Evolutionary conservation across 164 flowering plant species (phyloP).

Genomic region (Dillenia turbinata): DNA sequence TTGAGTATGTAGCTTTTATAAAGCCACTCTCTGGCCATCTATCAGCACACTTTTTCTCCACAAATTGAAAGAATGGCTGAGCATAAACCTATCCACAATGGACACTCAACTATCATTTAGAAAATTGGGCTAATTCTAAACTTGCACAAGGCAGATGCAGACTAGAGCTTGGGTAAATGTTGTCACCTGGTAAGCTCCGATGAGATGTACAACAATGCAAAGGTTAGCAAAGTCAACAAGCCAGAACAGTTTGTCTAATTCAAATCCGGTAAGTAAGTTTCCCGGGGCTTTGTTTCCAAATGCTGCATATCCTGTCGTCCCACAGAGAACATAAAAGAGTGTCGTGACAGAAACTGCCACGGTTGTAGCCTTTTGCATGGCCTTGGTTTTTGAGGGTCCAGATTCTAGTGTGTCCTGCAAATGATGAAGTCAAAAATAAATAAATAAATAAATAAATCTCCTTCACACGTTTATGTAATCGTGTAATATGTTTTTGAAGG

Average conservation of each 20-base stretch:
- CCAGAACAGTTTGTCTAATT: conserved; percentile 82
- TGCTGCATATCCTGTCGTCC: conserved; percentile 66
- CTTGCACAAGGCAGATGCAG: no score
- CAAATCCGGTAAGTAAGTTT: conserved; percentile 77
- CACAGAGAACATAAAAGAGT: conserved; percentile 59
- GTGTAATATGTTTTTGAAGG: no score
- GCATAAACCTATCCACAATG: conserved; percentile 22
- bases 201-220: conserved; percentile 56
- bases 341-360: conserved; percentile 42
- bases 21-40: conserved; percentile 25
- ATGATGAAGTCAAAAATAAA: background rate
- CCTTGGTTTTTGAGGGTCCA: conserved; percentile 51
- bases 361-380: conserved; percentile 54
- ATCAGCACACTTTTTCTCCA: conserved; percentile 17
- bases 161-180: no score
- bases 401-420: conserved; percentile 60
- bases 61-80: conserved; percentile 29
- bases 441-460: no score
- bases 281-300: conserved; percentile 81
- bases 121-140: no score
- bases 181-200: conserved; percentile 77
- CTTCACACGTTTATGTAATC: no score
- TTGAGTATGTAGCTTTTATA: conserved; percentile 5
- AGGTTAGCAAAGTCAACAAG: conserved; percentile 62
- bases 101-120: no score